Conservation (phyloP, 2,329 filamentous ascomycete species). For the Cladorrhinum sp. region DNA sequence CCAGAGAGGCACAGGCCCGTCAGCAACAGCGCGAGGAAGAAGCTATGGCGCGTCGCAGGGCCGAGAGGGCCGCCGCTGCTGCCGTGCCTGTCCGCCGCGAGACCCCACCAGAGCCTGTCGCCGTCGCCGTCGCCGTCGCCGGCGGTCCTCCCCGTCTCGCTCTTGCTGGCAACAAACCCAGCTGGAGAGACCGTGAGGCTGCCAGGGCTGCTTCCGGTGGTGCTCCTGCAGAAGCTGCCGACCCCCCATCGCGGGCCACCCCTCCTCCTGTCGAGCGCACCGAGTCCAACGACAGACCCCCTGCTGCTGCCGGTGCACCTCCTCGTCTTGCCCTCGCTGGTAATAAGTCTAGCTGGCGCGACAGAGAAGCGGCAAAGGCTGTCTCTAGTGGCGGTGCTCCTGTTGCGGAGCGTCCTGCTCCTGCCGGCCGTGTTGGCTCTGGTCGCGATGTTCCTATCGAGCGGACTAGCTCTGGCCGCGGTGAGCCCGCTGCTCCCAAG, state of each 20-base stretch:
- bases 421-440: conserved; percentile 33
- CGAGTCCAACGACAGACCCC: conserved; percentile 45
- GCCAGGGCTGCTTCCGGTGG: conserved; percentile 40
- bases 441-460: background rate
- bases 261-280: conserved; percentile 37
- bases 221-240: conserved; percentile 29
- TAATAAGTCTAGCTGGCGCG: conserved; percentile 57
- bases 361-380: conserved; percentile 52
- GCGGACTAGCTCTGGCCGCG: conserved; percentile 1
- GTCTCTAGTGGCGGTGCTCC: conserved; percentile 17
- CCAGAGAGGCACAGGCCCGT: conserved; percentile 59
- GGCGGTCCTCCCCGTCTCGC: conserved; percentile 58
- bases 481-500: conserved; percentile 16
- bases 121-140: conserved; percentile 37
- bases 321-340: conserved; percentile 55
- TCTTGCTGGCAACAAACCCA: conserved; percentile 60
- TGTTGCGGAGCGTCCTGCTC: conserved; percentile 25
- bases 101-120: conserved; percentile 38
- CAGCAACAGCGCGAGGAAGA: conserved; percentile 87
- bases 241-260: conserved; percentile 33
- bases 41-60: conserved; percentile 71
- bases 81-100: conserved; percentile 30
- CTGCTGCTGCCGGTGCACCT: conserved; percentile 36
- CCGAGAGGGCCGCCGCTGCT: conserved; percentile 51
- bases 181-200: conserved; percentile 72